Conservation (phyloP, 2,329 filamentous ascomycete species). For the Fusarium decemcellulare region DNA sequence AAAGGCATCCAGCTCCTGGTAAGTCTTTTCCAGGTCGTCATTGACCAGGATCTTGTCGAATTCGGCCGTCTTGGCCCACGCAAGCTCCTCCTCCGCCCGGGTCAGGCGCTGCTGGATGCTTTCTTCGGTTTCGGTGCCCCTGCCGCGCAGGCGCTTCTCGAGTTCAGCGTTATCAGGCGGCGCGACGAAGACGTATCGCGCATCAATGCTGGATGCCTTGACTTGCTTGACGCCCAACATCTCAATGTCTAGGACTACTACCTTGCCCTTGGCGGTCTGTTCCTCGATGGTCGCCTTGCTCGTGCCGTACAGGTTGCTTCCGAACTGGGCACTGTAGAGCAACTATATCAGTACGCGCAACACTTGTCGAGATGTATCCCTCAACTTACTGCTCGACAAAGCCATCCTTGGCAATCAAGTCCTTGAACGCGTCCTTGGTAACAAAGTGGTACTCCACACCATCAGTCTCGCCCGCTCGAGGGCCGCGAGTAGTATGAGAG, state of each 20-base stretch:
- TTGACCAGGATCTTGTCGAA: constrained; percentile 56
- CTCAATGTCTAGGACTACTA: constrained; percentile 94
- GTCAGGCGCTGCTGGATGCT: constrained; percentile 77
- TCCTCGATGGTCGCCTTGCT: constrained; percentile 84
- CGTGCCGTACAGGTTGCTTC: constrained; percentile 90
- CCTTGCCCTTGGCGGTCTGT: constrained; percentile 77
- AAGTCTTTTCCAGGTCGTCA: constrained; percentile 64
- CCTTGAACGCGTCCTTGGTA: constrained; percentile 74
- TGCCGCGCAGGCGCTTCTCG: constrained; percentile 80
- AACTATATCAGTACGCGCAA: constrained; percentile 10
- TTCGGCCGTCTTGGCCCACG: constrained; percentile 77
- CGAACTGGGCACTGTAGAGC: constrained; percentile 77
- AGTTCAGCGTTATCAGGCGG: constrained; percentile 83
- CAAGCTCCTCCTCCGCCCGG: constrained; percentile 82
- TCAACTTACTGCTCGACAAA: constrained; percentile 79
- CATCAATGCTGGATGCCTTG: constrained; percentile 79
- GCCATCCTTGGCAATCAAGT: constrained; percentile 74
- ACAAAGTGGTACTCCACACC: constrained; percentile 88
- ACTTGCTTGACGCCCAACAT: constrained; percentile 99
- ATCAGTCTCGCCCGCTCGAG: constrained; percentile 82
- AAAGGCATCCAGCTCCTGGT: constrained; percentile 66
- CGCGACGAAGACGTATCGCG: constrained; percentile 87
- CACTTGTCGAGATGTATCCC: neutral
- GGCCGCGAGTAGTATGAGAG: constrained; percentile 84
- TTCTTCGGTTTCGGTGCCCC: constrained; percentile 84